Percentiles rank a stretch among this genome's conserved stretches.
phyloP scores from a whole-genome alignment of 129 eudicot species.

The carrot (Daucus carota) region DNA sequence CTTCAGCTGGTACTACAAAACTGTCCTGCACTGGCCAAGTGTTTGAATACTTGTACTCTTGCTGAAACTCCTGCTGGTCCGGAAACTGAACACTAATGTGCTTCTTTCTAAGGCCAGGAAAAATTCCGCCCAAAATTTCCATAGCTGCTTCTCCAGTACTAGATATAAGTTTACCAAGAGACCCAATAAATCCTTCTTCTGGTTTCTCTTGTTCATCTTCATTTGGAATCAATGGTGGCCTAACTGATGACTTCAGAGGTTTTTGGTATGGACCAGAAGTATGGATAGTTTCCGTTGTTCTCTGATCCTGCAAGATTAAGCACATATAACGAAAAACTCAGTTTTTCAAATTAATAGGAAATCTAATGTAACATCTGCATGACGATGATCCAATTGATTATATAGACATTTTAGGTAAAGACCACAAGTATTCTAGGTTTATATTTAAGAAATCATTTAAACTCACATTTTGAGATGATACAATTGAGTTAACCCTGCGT shows the following conservation, averaged over 20 bases:
- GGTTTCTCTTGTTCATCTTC: constrained; percentile 67
- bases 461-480: constrained; percentile 51
- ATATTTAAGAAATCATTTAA: background rate
- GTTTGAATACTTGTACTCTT: constrained; percentile 33
- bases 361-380: background rate
- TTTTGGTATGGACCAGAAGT: constrained; percentile 48
- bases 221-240: constrained; percentile 72
- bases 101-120: constrained; percentile 53
- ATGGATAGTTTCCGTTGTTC: constrained; percentile 25
- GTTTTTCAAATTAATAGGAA: background rate
- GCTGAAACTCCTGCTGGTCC: constrained; percentile 34
- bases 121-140: constrained; percentile 52
- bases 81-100: constrained; percentile 26
- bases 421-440: background rate
- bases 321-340: background rate
- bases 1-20: constrained; percentile 68
- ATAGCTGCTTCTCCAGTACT: constrained; percentile 45
- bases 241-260: constrained; percentile 31
- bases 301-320: constrained; percentile 34
- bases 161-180: constrained; percentile 50
- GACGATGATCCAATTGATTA: background rate
- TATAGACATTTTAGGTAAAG: background rate
- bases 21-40: constrained; percentile 91
- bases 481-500: constrained; percentile 64
- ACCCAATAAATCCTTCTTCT: constrained; percentile 72